Conservation (phyloP, 805 yeast species). For the Pichia pseudocactophila region DNA sequence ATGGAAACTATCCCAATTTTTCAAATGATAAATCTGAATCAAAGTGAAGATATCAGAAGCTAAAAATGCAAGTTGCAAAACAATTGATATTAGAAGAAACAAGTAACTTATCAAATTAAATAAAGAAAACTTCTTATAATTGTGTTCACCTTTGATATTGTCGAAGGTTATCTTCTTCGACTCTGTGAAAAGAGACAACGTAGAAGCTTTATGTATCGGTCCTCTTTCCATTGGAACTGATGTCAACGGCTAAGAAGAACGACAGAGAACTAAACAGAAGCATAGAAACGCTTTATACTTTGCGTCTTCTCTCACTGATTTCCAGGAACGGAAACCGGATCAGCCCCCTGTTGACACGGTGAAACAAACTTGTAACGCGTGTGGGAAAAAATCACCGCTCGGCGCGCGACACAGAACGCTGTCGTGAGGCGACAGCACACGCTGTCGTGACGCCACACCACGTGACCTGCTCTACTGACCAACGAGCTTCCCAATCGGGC, state of each 20-base stretch:
- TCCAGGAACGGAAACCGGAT: not conserved
- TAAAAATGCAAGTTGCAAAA: constrained; percentile 45
- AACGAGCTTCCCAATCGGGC: no score
- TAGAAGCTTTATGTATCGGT: not conserved
- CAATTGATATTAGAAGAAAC: constrained; percentile 30
- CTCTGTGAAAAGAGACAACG: constrained; percentile 8
- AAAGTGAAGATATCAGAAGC: constrained; percentile 76
- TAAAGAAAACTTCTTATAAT: constrained; percentile 30
- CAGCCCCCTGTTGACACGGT: no score
- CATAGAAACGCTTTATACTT: not conserved
- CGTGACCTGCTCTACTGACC: no score
- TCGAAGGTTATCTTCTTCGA: constrained; percentile 21
- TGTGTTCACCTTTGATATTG: constrained; percentile 25
- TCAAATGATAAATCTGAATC: constrained; percentile 60
- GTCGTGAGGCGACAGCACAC: not conserved
- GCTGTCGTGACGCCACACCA: no score
- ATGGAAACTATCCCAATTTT: constrained; percentile 30
- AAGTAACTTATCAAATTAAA: constrained; percentile 38
- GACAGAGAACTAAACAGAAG: not conserved
- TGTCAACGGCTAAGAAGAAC: not conserved
- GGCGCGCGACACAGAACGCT: not conserved
- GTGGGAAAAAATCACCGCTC: no score
- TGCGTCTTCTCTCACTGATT: not conserved
- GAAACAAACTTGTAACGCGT: no score
- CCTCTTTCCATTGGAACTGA: not conserved